Percentiles rank a stretch among this genome's conserved stretches.
phyloP scores from a whole-genome alignment of 352 stramenopile species.

The Plasmopara halstedii region DNA sequence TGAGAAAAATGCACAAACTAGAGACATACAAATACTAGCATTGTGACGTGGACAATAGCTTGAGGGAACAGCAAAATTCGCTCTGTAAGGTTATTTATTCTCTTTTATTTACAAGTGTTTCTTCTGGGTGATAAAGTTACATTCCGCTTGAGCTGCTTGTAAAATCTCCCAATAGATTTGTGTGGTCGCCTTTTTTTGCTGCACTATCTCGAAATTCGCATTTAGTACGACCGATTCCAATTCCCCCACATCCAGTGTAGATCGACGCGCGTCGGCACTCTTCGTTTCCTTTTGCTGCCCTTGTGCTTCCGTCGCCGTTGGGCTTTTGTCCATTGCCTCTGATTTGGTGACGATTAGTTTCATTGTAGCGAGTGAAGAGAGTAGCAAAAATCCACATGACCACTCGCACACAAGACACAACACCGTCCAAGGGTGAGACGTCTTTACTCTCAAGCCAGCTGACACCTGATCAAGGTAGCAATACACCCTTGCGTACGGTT shows the following conservation, averaged over 20 bases:
- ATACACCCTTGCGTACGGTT: constrained; percentile 4
- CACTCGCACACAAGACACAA: constrained; percentile 11
- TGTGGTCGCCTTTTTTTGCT: too few species aligned
- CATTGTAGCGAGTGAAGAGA: not conserved
- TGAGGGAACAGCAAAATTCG: too few species aligned
- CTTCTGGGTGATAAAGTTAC: too few species aligned
- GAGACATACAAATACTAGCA: too few species aligned
- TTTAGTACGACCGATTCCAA: not conserved
- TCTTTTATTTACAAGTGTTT: too few species aligned
- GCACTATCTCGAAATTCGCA: not conserved
- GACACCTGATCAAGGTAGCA: constrained; percentile 3
- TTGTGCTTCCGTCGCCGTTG: too few species aligned
- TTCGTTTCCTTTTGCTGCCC: not conserved
- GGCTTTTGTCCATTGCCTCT: not conserved
- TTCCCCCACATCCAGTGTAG: not conserved
- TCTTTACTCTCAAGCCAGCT: constrained; percentile 1
- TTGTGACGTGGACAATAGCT: too few species aligned
- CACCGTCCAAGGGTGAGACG: not conserved
- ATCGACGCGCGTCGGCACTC: not conserved
- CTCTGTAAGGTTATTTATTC: too few species aligned
- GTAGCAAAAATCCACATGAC: constrained; percentile 4
- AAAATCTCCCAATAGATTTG: too few species aligned
- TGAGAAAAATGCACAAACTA: too few species aligned
- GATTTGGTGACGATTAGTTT: not conserved
- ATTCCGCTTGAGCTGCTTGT: too few species aligned